These are phyloP conservation scores for Penicillium silybi DNA, from an alignment of 495 filamentous ascomycete species.

Conservation along the genomic window DNA sequence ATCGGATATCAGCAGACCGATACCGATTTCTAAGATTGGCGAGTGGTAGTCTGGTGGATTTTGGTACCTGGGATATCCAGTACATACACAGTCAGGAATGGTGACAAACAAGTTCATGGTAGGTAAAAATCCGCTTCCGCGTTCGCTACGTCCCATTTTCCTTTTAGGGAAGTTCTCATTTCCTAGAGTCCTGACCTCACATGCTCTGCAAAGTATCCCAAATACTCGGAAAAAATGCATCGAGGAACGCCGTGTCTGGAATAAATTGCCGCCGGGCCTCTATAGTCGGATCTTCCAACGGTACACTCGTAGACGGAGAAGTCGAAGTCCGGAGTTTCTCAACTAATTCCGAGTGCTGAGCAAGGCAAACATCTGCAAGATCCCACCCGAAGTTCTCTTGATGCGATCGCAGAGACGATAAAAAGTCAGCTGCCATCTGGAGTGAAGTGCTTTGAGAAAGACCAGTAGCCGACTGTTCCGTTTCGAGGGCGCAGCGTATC, in stretches of 20 bases:
- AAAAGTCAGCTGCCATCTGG: constrained; percentile 6
- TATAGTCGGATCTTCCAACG: too few relatives aligned
- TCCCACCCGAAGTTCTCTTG: constrained; percentile 14
- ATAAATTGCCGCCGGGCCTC: too few relatives aligned
- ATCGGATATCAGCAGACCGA: too few relatives aligned
- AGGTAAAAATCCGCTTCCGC: too few relatives aligned
- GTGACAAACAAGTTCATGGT: too few relatives aligned
- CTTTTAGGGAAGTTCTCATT: too few relatives aligned
- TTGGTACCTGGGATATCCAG: too few relatives aligned
- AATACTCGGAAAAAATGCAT: constrained; percentile 11
- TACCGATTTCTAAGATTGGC: too few relatives aligned
- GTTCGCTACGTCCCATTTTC: too few relatives aligned
- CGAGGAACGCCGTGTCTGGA: constrained; percentile 1
- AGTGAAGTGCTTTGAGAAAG: constrained; percentile 6
- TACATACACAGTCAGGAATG: too few relatives aligned
- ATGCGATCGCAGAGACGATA: constrained; percentile 2
- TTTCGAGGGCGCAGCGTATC: constrained; percentile 23
- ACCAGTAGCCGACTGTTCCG: not conserved
- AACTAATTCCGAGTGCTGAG: constrained; percentile 10
- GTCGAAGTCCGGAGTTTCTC: not conserved
- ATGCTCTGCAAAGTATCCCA: constrained; percentile 15
- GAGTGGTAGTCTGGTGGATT: too few relatives aligned
- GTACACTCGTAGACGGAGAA: too few relatives aligned
- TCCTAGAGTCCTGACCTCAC: not conserved
- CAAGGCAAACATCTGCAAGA: constrained; percentile 17